Evolutionary conservation across 441 rosid species (phyloP).

Genomic region (Gossypium gossypioides): DNA sequence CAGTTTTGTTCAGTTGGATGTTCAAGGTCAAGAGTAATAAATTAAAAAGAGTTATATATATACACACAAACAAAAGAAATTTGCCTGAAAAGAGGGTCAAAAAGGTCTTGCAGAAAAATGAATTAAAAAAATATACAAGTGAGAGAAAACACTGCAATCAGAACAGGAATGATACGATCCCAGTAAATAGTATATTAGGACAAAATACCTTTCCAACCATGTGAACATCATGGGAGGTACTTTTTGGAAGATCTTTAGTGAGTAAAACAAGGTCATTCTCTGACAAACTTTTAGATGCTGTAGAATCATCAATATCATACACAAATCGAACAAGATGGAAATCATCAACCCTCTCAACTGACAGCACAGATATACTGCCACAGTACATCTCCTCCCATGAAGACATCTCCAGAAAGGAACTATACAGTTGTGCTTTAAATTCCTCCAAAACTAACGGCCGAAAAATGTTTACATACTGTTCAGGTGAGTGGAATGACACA

Average conservation of each 20-base stretch:
- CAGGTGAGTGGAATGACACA: constrained; percentile 71
- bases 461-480: constrained; percentile 69
- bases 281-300: constrained; percentile 53
- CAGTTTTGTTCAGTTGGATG: background rate
- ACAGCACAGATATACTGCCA: constrained; percentile 74
- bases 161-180: background rate
- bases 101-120: background rate
- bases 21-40: background rate
- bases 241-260: constrained; percentile 68
- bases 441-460: constrained; percentile 94
- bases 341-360: constrained; percentile 94
- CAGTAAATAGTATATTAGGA: background rate
- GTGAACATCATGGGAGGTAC: constrained; percentile 42
- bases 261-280: constrained; percentile 93
- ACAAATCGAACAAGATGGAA: constrained; percentile 93
- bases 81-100: background rate
- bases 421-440: constrained; percentile 87
- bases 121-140: background rate
- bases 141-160: background rate
- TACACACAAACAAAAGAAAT: background rate
- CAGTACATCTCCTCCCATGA: constrained; percentile 74
- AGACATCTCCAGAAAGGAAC: constrained; percentile 73
- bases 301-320: constrained; percentile 58
- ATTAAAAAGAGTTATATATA: background rate
- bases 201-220: constrained; percentile 85